phyloP scores from a whole-genome alignment of 2,329 filamentous ascomycete species.

The Rasamsonia emersonii region DNA sequence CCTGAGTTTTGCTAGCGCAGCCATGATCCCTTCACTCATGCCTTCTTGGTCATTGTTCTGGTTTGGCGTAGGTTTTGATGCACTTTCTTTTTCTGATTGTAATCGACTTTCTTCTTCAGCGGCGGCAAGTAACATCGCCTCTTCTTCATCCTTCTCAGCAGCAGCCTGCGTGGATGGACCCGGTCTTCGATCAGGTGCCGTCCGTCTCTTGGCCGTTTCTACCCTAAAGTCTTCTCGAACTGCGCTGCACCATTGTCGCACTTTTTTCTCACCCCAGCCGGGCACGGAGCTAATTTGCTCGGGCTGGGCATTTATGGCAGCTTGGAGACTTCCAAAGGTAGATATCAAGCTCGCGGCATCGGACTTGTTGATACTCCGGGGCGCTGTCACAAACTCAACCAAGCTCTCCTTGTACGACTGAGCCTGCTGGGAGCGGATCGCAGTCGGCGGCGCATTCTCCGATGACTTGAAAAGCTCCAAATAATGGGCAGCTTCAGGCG shows the following conservation, averaged over 20 bases:
- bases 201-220: constrained; percentile 56
- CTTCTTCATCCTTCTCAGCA: constrained; percentile 37
- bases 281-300: constrained; percentile 79
- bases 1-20: constrained; percentile 49
- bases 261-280: constrained; percentile 94
- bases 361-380: constrained; percentile 84
- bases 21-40: constrained; percentile 51
- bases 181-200: constrained; percentile 20
- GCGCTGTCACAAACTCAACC: constrained; percentile 86
- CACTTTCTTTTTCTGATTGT: constrained; percentile 14
- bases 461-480: constrained; percentile 92
- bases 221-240: constrained; percentile 80
- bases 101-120: constrained; percentile 15
- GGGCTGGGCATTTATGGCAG: constrained; percentile 76
- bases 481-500: constrained; percentile 86
- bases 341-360: constrained; percentile 85
- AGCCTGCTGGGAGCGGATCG: constrained; percentile 78
- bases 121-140: constrained; percentile 34
- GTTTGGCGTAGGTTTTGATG: constrained; percentile 5
- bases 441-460: constrained; percentile 72
- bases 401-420: constrained; percentile 77
- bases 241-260: constrained; percentile 71
- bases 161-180: constrained; percentile 15
- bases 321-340: constrained; percentile 81
- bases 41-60: constrained; percentile 25